phyloP scores from a whole-genome alignment of 768 basidiomycete genomes.

The Royoungia palumana region DNA sequence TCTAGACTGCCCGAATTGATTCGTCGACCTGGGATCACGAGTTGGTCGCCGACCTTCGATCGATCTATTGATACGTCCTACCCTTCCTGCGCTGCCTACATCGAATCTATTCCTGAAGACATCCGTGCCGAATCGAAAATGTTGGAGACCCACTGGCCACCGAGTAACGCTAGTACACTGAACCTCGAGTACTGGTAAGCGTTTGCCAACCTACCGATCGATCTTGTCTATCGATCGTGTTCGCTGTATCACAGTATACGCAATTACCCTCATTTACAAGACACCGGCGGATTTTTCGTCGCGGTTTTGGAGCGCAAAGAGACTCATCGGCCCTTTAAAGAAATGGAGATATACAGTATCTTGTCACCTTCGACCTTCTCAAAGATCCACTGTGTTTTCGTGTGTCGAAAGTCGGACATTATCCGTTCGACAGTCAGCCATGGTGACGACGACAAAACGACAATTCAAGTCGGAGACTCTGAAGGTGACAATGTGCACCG shows the following conservation, averaged over 20 bases:
- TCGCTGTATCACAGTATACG: constrained; percentile 55
- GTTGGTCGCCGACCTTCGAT: constrained; percentile 75
- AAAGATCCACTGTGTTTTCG: too few species aligned
- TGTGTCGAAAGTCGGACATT: too few species aligned
- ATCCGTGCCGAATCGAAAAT: constrained; percentile 56
- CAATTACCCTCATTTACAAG: constrained; percentile 92
- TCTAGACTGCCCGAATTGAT: constrained; percentile 65
- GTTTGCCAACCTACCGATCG: background rate
- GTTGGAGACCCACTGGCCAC: constrained; percentile 77
- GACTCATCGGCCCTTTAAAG: background rate
- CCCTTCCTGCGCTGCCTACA: constrained; percentile 59
- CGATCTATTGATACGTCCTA: constrained; percentile 48
- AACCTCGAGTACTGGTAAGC: constrained; percentile 72
- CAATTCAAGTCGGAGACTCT: too few species aligned
- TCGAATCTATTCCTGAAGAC: constrained; percentile 46
- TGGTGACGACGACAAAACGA: too few species aligned
- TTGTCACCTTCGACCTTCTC: too few species aligned
- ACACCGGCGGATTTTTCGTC: constrained; percentile 98
- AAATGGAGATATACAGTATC: too few species aligned
- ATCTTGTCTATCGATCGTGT: background rate
- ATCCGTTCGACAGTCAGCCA: too few species aligned
- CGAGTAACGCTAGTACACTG: constrained; percentile 54
- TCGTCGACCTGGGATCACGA: constrained; percentile 69
- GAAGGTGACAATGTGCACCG: too few species aligned
- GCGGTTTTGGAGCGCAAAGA: constrained; percentile 69